Evolutionary conservation across 2,329 filamentous ascomycete genomes (phyloP).

Genomic region (Sarocladiaceae sp.): DNA sequence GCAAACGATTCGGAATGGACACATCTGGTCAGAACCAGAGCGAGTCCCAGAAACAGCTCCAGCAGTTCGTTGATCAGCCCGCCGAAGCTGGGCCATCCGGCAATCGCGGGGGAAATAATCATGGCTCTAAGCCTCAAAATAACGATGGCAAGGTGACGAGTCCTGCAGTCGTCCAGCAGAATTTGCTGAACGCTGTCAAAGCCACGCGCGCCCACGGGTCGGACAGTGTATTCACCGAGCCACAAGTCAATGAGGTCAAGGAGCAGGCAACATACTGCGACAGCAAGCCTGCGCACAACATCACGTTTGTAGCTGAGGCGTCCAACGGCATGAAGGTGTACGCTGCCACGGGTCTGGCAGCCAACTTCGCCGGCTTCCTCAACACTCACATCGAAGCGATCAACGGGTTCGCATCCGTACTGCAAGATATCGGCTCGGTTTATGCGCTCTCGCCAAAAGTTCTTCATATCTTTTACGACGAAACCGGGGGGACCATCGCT

Average conservation of each 20-base stretch:
- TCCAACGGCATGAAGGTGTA: conserved; percentile 72
- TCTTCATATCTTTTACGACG: conserved; percentile 86
- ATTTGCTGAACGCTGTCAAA: conserved; percentile 73
- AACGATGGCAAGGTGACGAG: conserved; percentile 54
- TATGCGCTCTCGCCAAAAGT: conserved; percentile 67
- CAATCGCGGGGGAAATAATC: conserved; percentile 13
- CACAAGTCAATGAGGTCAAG: conserved; percentile 67
- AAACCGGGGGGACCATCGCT: conserved; percentile 74
- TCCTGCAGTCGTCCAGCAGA: conserved; percentile 60
- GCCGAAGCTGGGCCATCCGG: conserved; percentile 15
- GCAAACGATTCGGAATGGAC: conserved; percentile 65
- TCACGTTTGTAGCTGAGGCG: conserved; percentile 65
- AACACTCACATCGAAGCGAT: conserved; percentile 56
- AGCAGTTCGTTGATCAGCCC: conserved; percentile 38
- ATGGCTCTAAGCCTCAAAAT: conserved; percentile 18
- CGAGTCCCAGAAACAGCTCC: conserved; percentile 35
- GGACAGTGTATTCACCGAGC: conserved; percentile 66
- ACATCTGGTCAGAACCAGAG: conserved; percentile 36
- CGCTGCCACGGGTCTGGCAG: conserved; percentile 51
- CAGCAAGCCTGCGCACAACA: conserved; percentile 66
- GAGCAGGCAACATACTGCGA: conserved; percentile 88
- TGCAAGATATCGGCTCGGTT: conserved; percentile 65
- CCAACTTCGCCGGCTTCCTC: conserved; percentile 52
- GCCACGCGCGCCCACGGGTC: conserved; percentile 75
- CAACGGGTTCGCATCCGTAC: conserved; percentile 63